Evolutionary conservation across 164 flowering plant genomes (phyloP).

Genomic region (Annona squamosa): DNA sequence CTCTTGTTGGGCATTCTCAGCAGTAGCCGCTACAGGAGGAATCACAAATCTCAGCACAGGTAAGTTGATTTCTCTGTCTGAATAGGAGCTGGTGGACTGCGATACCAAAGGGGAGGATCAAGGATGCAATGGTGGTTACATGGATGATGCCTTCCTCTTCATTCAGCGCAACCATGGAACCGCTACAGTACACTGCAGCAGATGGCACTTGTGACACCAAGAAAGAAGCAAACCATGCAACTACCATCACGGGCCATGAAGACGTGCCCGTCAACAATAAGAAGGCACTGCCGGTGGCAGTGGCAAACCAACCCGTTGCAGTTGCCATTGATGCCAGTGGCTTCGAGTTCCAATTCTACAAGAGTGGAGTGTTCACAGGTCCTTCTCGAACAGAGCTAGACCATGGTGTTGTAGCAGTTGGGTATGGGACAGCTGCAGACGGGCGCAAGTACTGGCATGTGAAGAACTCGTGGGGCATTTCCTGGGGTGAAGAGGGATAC

Average conservation of each 20-base stretch:
- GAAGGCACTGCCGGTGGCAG: conserved; percentile 23
- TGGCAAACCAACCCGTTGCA: conserved; percentile 9
- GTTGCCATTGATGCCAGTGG: conserved; percentile 16
- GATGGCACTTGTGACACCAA: conserved; percentile 9
- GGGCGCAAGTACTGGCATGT: conserved; percentile 17
- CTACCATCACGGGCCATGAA: conserved; percentile 27
- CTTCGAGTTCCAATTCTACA: conserved; percentile 5
- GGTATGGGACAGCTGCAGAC: conserved; percentile 12
- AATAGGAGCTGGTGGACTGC: conserved; percentile 7
- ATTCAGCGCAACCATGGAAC: not conserved
- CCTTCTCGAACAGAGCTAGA: conserved; percentile 10
- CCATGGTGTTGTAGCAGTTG: conserved; percentile 17
- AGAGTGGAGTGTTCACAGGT: conserved; percentile 13
- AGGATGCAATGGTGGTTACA: conserved; percentile 5
- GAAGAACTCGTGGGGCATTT: conserved; percentile 20
- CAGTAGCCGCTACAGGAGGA: conserved; percentile 8
- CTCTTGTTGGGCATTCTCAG: conserved; percentile 11
- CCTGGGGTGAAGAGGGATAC: conserved; percentile 17
- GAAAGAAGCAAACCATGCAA: conserved; percentile 6
- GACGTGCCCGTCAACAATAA: conserved; percentile 27
- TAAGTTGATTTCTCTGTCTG: conserved; percentile 3
- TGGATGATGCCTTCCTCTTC: not conserved
- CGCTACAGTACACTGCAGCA: not conserved
- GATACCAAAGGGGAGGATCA: not conserved
- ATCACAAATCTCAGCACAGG: conserved; percentile 1